Evolutionary conservation across 495 filamentous ascomycete genomes (phyloP).

Genomic region (Penicillium crystallinum): DNA sequence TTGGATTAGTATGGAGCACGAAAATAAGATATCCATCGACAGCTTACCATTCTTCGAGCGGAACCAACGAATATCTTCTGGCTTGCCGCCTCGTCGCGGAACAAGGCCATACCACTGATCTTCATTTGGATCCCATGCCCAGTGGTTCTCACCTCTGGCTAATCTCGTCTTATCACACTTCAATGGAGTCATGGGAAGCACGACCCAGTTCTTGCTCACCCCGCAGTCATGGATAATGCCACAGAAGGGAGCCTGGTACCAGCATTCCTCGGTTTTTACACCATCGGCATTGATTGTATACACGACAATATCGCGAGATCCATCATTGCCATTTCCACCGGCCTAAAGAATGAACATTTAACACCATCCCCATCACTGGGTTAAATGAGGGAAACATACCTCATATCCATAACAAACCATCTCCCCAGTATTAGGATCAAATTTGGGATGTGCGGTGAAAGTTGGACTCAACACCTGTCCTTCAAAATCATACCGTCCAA

Average conservation of each 20-base stretch:
- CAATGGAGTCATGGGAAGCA: slow-evolving; percentile 46
- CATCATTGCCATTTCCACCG: slow-evolving; percentile 19
- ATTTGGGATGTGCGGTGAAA: slow-evolving; percentile 59
- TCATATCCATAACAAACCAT: slow-evolving; percentile 55
- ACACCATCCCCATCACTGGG: background rate
- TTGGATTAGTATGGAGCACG: background rate
- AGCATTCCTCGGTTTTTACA: slow-evolving; percentile 38
- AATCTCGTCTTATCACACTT: slow-evolving; percentile 45
- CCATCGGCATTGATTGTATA: slow-evolving; percentile 44
- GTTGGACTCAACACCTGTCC: slow-evolving; percentile 49
- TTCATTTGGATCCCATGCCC: slow-evolving; percentile 48
- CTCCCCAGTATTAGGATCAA: slow-evolving; percentile 53
- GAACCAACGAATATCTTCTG: slow-evolving; percentile 39
- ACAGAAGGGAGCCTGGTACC: slow-evolving; percentile 47
- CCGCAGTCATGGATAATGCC: slow-evolving; percentile 54
- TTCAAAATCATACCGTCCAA: slow-evolving; percentile 50
- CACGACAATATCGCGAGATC: slow-evolving; percentile 39
- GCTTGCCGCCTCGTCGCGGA: slow-evolving; percentile 42
- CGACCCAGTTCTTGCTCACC: slow-evolving; percentile 45
- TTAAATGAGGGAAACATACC: background rate
- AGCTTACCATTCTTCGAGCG: slow-evolving; percentile 4
- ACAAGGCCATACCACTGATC: slow-evolving; percentile 48
- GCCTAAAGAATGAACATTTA: background rate
- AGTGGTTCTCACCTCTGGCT: slow-evolving; percentile 49
- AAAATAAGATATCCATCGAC: background rate